Evolutionary conservation across 768 basidiomycete genomes (phyloP).

Genomic region (Hirschioporus abietinus): DNA sequence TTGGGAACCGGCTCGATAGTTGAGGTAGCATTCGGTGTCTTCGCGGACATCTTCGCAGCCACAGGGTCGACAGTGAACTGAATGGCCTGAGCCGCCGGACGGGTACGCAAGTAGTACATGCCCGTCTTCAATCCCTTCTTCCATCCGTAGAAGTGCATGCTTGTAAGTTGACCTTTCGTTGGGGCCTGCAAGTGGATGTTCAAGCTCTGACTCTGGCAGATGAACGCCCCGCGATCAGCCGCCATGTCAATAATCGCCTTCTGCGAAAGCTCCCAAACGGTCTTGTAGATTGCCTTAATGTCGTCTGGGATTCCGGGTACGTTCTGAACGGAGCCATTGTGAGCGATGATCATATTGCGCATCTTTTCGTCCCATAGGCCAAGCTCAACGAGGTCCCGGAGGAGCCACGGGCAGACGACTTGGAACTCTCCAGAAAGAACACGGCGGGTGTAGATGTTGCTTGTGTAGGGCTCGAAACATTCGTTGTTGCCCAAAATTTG

Average conservation of each 20-base stretch:
- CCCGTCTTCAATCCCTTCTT: slow-evolving; percentile 49
- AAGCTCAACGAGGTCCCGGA: slow-evolving; percentile 40
- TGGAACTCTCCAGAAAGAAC: slow-evolving; percentile 49
- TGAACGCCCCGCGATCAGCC: slow-evolving; percentile 46
- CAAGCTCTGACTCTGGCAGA: slow-evolving; percentile 44
- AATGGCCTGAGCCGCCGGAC: slow-evolving; percentile 39
- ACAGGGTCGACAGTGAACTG: slow-evolving; percentile 41
- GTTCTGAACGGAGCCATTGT: slow-evolving; percentile 31
- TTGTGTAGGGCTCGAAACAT: slow-evolving; percentile 48
- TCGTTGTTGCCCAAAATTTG: slow-evolving; percentile 49
- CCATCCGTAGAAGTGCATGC: slow-evolving; percentile 42
- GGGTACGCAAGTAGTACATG: slow-evolving; percentile 39
- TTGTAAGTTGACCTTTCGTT: slow-evolving; percentile 38
- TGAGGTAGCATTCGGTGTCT: neutral
- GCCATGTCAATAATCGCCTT: slow-evolving; percentile 45
- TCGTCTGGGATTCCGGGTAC: slow-evolving; percentile 36
- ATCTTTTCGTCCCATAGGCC: slow-evolving; percentile 38
- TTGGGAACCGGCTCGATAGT: neutral
- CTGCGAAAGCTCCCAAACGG: slow-evolving; percentile 47
- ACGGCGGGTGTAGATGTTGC: slow-evolving; percentile 46
- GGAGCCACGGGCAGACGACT: slow-evolving; percentile 45
- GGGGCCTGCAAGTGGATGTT: slow-evolving; percentile 44
- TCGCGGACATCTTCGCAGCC: slow-evolving; percentile 23
- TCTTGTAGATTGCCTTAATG: slow-evolving; percentile 46
- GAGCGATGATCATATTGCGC: slow-evolving; percentile 46